These are phyloP conservation scores for Ophiocordyceps camponoti-leonardi DNA, from an alignment of 2,329 filamentous ascomycete genomes.

Conservation along the genomic window DNA sequence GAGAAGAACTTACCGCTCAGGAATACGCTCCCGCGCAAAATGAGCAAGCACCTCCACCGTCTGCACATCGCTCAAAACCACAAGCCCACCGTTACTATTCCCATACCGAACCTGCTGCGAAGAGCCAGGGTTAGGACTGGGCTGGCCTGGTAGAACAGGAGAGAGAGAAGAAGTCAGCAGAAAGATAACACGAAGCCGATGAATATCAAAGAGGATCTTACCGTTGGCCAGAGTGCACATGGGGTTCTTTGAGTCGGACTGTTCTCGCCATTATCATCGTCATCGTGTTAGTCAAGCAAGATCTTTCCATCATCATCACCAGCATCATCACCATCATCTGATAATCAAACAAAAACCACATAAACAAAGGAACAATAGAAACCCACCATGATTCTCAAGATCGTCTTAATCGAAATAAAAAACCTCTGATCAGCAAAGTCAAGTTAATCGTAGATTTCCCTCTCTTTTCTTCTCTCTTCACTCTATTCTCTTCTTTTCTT, in stretches of 20 bases:
- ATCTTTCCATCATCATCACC: background rate
- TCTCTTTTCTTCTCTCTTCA: no score
- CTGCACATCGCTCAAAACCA: constrained; percentile 31
- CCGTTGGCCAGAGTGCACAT: background rate
- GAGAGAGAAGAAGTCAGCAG: background rate
- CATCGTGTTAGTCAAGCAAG: background rate
- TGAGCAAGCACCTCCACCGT: constrained; percentile 38
- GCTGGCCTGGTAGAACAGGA: constrained; percentile 6
- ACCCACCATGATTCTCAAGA: background rate
- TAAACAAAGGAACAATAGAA: no score
- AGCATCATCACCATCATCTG: no score
- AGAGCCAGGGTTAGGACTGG: constrained; percentile 7
- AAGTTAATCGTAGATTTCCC: no score
- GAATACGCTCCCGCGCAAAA: constrained; percentile 40
- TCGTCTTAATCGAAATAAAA: background rate
- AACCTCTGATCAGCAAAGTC: no score
- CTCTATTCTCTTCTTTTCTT: no score
- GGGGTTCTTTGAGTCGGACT: background rate
- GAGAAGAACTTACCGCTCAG: constrained; percentile 21
- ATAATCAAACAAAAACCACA: no score
- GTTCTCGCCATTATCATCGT: background rate
- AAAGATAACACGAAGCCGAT: no score
- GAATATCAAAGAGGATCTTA: background rate
- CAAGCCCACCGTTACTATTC: constrained; percentile 17
- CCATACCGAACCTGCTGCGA: constrained; percentile 4